Evolutionary conservation across 192 early-diverging fungal species (phyloP), one percentile per base, ranked within the genome.

Genomic region (Chytriomyces hyalinus): DNA sequence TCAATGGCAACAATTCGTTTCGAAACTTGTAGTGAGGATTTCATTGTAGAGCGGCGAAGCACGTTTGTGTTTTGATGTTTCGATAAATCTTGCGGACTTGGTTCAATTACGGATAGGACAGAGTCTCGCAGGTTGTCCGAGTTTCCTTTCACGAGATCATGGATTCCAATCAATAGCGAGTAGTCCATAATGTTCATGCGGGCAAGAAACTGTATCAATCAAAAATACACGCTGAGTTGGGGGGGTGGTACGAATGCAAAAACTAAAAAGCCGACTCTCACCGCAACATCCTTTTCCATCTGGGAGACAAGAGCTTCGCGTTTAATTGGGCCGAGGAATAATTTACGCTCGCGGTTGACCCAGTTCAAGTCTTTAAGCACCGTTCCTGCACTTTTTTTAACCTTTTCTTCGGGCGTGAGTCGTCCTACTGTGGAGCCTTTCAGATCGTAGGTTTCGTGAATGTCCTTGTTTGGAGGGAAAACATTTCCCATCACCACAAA

Each of bases 401-500:
- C 85, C 77, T 93, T 94, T 63, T 92, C 92, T 64, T 93, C 90
- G 59, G 88, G 88, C 73, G 92, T 92, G 51, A 89, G 85, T 61
- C 98, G 90, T 2, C 97, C 97, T 60, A 96, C 84, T 13, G 92
- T 92, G 0, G 96, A 98, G 7, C 98, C 92, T 84, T 99, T 99
- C 59, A 99, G 84, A 81, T 99, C 98, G 77, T 93, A 99, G 53
- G 90, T 93, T 78, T 94, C 93, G 76, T 98, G 96, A 45, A 99
- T 96, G 85, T 99, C 96, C 81, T 94, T 91, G 87, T 97, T 96
- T 9, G 95, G 89, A 17, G 98, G 97, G 78, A 98, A 96, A 10
- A 99, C 93, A 81, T 99, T 99, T 70, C 93, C 94, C 98, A 99
- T 99, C 20, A 99, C 96, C 8, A 99, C 94, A 86, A 99, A 99